These are phyloP conservation scores for Tuber borchii DNA, from an alignment of 495 filamentous ascomycete genomes.

Conservation along the genomic window DNA sequence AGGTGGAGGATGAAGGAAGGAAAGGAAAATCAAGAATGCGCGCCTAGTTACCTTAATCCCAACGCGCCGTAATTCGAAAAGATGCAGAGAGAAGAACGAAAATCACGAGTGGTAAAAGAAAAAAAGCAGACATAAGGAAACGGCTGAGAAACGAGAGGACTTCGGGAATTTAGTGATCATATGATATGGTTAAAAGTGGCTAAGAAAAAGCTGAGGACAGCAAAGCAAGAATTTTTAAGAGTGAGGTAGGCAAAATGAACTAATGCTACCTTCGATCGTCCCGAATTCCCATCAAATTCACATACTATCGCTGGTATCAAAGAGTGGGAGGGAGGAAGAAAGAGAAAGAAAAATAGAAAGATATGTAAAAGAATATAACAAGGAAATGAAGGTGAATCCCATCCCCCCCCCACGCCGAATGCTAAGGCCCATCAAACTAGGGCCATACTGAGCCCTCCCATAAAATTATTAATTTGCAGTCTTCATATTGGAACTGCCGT, in stretches of 20 bases:
- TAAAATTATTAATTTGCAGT: neutral
- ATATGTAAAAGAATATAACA: neutral
- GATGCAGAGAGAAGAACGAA: neutral
- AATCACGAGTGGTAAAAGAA: neutral
- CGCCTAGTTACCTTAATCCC: slow-evolving; percentile 1
- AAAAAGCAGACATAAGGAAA: neutral
- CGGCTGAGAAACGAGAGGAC: neutral
- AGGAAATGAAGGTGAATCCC: neutral
- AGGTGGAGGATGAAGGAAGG: neutral
- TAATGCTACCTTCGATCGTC: neutral
- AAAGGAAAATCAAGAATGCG: neutral
- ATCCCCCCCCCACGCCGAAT: neutral
- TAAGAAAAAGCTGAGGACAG: neutral
- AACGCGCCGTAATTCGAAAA: slow-evolving; percentile 4
- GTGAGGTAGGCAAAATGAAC: neutral
- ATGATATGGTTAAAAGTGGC: neutral
- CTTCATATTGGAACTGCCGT: neutral
- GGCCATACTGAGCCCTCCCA: neutral
- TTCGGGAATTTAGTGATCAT: neutral
- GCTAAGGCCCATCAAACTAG: neutral
- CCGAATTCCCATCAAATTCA: neutral
- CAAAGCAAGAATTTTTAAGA: neutral
- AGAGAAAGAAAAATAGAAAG: neutral
- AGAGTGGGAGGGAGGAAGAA: neutral
- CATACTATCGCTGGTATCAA: neutral